A percentile compares a stretch with the other conserved stretches of the same genome.
phyloP scores from a whole-genome alignment of 176 grass and related monocot species.

The Canna indica region DNA sequence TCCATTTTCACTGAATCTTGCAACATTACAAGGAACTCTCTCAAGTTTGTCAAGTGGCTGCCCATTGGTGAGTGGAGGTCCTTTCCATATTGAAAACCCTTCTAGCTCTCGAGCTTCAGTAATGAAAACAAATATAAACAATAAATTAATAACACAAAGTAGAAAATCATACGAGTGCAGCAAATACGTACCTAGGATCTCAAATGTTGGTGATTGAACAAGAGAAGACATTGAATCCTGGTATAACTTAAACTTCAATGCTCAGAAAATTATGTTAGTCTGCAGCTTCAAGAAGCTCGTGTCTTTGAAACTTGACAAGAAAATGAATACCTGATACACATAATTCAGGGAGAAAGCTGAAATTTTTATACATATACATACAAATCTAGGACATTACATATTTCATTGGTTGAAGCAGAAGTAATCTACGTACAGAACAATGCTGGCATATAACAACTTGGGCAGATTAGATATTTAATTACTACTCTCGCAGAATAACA shows the following conservation, averaged over 20 bases:
- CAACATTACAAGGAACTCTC: slow-evolving; percentile 38
- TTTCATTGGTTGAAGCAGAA: background rate
- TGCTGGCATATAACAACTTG: background rate
- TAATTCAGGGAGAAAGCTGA: background rate
- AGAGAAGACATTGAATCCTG: background rate
- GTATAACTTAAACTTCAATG: background rate
- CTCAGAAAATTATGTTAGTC: background rate
- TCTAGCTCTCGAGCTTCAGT: slow-evolving; percentile 61
- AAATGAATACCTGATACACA: background rate
- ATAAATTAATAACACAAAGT: background rate
- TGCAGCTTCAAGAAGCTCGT: background rate
- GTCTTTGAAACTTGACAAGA: background rate
- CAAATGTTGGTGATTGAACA: slow-evolving; percentile 1
- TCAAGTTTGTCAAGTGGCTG: slow-evolving; percentile 45
- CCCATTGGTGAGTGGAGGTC: slow-evolving; percentile 56
- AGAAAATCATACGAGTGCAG: background rate
- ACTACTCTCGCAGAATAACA: background rate
- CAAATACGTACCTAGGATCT: slow-evolving; percentile 3
- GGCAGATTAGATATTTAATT: background rate
- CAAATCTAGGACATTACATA: background rate
- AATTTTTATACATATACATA: background rate
- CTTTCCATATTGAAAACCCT: slow-evolving; percentile 72
- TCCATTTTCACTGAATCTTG: slow-evolving; percentile 56
- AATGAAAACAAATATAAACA: background rate
- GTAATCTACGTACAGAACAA: background rate